A percentile compares a stretch with the other conserved stretches of the same genome.
Evolutionary conservation across 192 early-diverging fungal species (phyloP).

Genomic region (Coemansia erecta): DNA sequence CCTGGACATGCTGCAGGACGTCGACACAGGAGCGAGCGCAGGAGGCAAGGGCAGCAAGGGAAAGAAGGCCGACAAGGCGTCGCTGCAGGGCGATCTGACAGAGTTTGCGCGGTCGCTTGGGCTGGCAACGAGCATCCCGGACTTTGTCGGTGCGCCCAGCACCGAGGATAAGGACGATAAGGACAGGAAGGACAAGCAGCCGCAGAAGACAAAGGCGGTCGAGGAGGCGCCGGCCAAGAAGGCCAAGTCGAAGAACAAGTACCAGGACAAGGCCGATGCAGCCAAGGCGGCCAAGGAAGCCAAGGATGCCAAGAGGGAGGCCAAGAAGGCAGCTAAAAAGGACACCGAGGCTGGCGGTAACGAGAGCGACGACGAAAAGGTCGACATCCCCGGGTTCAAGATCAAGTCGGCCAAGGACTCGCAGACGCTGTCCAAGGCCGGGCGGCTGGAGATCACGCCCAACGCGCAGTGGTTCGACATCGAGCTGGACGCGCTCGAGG

Average conservation of each 20-base stretch:
- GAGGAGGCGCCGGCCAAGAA: slow-evolving; percentile 1
- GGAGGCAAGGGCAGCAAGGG: slow-evolving; percentile 18
- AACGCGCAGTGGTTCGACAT: slow-evolving; percentile 38
- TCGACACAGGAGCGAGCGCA: slow-evolving; percentile 41
- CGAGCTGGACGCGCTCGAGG: slow-evolving; percentile 8
- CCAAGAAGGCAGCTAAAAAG: slow-evolving; percentile 9
- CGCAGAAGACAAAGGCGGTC: slow-evolving; percentile 3
- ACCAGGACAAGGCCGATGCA: background rate
- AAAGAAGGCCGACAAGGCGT: slow-evolving; percentile 13
- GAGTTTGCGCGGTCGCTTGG: slow-evolving; percentile 46
- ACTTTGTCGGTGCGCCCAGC: slow-evolving; percentile 26
- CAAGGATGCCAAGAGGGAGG: slow-evolving; percentile 1
- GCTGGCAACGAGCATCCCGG: slow-evolving; percentile 24
- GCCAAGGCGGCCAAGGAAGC: background rate
- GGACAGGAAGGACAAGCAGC: slow-evolving; percentile 2
- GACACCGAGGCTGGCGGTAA: slow-evolving; percentile 24
- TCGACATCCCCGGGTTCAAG: slow-evolving; percentile 39
- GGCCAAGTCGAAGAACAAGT: slow-evolving; percentile 8
- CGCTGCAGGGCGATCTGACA: slow-evolving; percentile 30
- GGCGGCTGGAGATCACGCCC: slow-evolving; percentile 25
- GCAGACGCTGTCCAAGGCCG: slow-evolving; percentile 22
- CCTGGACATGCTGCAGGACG: slow-evolving; percentile 58
- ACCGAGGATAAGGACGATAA: slow-evolving; percentile 18
- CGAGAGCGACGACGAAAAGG: slow-evolving; percentile 16
- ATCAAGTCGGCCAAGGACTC: slow-evolving; percentile 52